phyloP scores from a whole-genome alignment of 108 stramenopile genomes.

The Tribonema minus region DNA sequence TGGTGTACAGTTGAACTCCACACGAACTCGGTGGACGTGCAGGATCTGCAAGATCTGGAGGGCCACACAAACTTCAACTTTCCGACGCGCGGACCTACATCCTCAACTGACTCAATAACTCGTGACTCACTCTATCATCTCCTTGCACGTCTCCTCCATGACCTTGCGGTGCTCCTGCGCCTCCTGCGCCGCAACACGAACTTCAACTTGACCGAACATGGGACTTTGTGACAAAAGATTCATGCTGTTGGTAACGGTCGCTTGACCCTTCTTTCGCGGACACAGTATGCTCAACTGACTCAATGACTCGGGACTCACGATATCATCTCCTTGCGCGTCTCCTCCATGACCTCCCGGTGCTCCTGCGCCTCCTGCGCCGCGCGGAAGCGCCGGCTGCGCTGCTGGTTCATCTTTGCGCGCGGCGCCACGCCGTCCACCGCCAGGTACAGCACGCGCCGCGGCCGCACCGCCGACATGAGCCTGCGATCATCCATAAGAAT shows the following conservation, averaged over 20 bases:
- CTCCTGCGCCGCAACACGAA: conserved; percentile 94
- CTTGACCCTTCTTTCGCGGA: too few species aligned
- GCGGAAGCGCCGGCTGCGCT: conserved; percentile 76
- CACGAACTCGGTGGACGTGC: too few species aligned
- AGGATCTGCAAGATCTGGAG: too few species aligned
- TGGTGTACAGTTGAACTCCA: too few species aligned
- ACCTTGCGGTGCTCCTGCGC: conserved; percentile 76
- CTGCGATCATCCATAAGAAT: conserved; percentile 10
- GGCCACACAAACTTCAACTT: too few species aligned
- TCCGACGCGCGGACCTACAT: too few species aligned
- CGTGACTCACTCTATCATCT: conserved; percentile 47
- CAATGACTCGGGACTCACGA: neutral
- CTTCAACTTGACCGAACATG: too few species aligned
- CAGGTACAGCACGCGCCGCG: conserved; percentile 50
- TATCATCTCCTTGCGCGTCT: conserved; percentile 69
- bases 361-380: conserved; percentile 93
- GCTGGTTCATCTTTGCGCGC: conserved; percentile 59
- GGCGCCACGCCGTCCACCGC: conserved; percentile 59
- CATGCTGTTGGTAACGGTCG: too few species aligned
- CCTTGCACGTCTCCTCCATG: conserved; percentile 71
- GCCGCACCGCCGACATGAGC: conserved; percentile 51
- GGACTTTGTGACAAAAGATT: too few species aligned
- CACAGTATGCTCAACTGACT: too few species aligned
- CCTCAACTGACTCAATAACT: too few species aligned
- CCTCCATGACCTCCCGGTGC: conserved; percentile 69